phyloP scores from a whole-genome alignment of 345 rosid species.

The Eucalyptus decipiens region DNA sequence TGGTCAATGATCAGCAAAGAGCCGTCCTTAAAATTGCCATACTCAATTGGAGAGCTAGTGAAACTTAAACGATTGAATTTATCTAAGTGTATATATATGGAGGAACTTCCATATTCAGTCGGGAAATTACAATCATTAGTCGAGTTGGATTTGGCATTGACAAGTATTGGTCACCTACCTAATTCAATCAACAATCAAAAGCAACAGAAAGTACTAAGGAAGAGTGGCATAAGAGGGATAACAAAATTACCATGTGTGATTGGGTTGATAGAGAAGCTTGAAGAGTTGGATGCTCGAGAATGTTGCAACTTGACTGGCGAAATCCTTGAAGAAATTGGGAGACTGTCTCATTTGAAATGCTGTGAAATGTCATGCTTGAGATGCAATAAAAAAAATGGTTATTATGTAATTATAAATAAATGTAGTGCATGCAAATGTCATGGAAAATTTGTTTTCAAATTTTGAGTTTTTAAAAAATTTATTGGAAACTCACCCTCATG shows the following conservation, averaged over 20 bases:
- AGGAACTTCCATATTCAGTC: not conserved
- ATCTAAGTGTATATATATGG: too few species aligned
- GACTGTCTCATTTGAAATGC: too few species aligned
- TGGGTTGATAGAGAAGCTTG: not conserved
- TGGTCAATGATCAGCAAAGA: too few species aligned
- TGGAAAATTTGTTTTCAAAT: too few species aligned
- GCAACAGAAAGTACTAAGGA: not conserved
- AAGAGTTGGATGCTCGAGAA: not conserved
- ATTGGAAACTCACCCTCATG: too few species aligned
- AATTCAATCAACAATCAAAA: not conserved
- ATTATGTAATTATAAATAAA: too few species aligned
- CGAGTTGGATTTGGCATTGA: not conserved
- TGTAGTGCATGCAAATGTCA: too few species aligned
- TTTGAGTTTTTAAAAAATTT: too few species aligned
- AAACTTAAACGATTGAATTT: not conserved
- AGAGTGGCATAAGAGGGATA: not conserved
- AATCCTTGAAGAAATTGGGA: not conserved
- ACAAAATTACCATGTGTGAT: not conserved
- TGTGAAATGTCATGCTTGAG: too few species aligned
- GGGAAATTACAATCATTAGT: not conserved
- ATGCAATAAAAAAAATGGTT: too few species aligned
- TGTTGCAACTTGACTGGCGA: not conserved
- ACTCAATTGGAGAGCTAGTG: not conserved
- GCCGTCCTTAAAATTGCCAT: not conserved
- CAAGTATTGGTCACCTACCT: not conserved